Percentiles rank a stretch among this genome's conserved stretches.
Evolutionary conservation across 164 flowering plant genomes (phyloP).

Genomic region (Sedum album): DNA sequence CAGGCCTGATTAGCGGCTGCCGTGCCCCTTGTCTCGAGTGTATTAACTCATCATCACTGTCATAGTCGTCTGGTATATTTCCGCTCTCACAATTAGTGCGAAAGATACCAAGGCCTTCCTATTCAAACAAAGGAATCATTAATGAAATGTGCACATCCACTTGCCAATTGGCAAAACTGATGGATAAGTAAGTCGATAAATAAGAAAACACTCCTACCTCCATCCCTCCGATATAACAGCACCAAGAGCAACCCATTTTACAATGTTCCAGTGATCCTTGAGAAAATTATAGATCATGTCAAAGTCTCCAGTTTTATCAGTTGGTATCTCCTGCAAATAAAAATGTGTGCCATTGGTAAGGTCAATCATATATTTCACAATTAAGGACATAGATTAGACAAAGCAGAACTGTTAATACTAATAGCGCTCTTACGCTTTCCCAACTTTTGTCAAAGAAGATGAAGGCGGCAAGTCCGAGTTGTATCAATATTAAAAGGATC

Average conservation of each 20-base stretch:
- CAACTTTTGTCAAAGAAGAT: no score
- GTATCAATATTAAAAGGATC: conserved; percentile 64
- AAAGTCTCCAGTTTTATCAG: no score
- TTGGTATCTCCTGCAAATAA: no score
- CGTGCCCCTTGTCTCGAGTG: not conserved
- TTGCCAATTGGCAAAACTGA: no score
- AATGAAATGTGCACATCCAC: not conserved
- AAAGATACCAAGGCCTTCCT: conserved; percentile 3
- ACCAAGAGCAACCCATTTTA: no score
- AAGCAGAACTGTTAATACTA: conserved; percentile 10
- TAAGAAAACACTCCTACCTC: conserved; percentile 58
- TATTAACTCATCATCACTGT: conserved; percentile 7
- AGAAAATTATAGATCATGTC: conserved; percentile 67
- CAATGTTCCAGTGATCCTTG: conserved; percentile 68
- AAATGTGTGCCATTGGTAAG: conserved; percentile 40
- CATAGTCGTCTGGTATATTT: not conserved
- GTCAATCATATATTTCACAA: conserved; percentile 21
- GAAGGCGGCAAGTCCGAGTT: no score
- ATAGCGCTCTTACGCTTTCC: conserved; percentile 35
- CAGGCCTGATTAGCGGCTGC: conserved; percentile 23
- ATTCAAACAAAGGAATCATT: not conserved
- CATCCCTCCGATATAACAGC: no score
- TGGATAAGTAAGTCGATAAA: not conserved
- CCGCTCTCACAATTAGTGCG: conserved; percentile 3
- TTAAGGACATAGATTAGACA: not conserved